A percentile compares a stretch with the other conserved stretches of the same genome.
phyloP scores from a whole-genome alignment of 768 basidiomycete genomes.

The Leccinum longicurvipes region DNA sequence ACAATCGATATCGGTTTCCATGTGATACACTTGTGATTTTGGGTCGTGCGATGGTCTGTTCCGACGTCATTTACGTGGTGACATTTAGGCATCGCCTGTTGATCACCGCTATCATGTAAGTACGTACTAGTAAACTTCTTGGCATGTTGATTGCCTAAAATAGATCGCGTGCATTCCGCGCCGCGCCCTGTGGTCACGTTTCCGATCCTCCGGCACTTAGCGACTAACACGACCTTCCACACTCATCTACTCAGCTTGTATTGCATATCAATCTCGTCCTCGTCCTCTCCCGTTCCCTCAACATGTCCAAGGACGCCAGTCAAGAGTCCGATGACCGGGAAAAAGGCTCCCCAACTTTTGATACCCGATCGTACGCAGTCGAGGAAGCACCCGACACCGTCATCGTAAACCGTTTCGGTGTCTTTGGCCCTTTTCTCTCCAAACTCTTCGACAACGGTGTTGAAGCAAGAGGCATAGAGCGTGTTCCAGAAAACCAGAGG shows the following conservation, averaged over 20 bases:
- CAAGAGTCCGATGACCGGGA: slow-evolving; percentile 19
- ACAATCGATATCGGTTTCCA: too few relatives aligned
- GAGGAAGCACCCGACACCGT: slow-evolving; percentile 29
- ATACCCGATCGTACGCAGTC: neutral
- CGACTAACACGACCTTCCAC: neutral
- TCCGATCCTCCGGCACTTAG: neutral
- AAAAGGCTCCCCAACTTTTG: slow-evolving; percentile 2
- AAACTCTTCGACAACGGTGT: slow-evolving; percentile 47
- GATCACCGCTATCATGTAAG: too few relatives aligned
- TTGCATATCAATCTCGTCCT: neutral
- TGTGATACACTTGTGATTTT: too few relatives aligned
- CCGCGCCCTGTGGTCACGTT: neutral
- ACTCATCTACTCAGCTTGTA: neutral
- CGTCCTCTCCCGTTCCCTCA: neutral
- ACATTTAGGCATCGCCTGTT: too few relatives aligned
- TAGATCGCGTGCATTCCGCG: neutral
- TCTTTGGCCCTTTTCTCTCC: slow-evolving; percentile 30
- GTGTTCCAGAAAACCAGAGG: slow-evolving; percentile 49
- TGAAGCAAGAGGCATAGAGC: slow-evolving; percentile 53
- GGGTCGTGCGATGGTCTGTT: too few relatives aligned
- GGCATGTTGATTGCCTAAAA: neutral
- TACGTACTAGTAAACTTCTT: too few relatives aligned
- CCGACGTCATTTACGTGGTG: too few relatives aligned
- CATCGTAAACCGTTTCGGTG: slow-evolving; percentile 30
- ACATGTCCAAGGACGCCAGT: slow-evolving; percentile 6